These are phyloP conservation scores for Diaporthe sp. DNA, from an alignment of 2,329 filamentous ascomycete genomes.

Conservation along the genomic window DNA sequence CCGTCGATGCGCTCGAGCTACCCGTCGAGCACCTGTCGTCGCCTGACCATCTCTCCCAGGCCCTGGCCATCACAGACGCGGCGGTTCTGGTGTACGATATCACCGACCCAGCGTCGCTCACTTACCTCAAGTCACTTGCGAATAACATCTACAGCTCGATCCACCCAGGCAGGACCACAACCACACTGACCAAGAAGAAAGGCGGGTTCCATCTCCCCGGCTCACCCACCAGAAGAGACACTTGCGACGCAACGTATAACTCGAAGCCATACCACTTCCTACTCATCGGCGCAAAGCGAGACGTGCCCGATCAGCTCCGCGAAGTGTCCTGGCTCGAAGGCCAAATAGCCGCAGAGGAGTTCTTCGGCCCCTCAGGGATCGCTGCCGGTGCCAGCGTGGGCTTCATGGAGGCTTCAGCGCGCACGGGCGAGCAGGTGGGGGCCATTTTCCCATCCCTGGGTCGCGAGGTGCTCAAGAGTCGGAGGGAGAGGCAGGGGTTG, in stretches of 20 bases:
- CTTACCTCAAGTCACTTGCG: constrained; percentile 30
- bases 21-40: constrained; percentile 45
- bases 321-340: constrained; percentile 47
- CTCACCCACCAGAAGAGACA: constrained; percentile 1
- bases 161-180: background rate
- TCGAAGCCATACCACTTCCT: constrained; percentile 44
- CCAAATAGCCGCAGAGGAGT: constrained; percentile 31
- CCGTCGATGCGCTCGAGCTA: constrained; percentile 50
- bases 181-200: constrained; percentile 9
- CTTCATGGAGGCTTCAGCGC: constrained; percentile 49
- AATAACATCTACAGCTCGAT: constrained; percentile 20
- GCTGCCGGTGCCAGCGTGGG: constrained; percentile 37
- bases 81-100: constrained; percentile 50
- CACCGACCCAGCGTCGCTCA: constrained; percentile 42
- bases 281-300: constrained; percentile 50
- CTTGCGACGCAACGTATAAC: background rate
- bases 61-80: constrained; percentile 52
- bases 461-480: constrained; percentile 46
- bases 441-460: constrained; percentile 47
- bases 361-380: constrained; percentile 37
- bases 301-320: constrained; percentile 43
- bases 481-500: constrained; percentile 29
- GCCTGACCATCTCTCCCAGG: constrained; percentile 48
- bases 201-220: constrained; percentile 18
- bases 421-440: constrained; percentile 48